Percentiles rank a stretch among this genome's conserved stretches.
Conservation (phyloP, 2,329 filamentous ascomycete genomes). For the Juglanconis juglandina region DNA sequence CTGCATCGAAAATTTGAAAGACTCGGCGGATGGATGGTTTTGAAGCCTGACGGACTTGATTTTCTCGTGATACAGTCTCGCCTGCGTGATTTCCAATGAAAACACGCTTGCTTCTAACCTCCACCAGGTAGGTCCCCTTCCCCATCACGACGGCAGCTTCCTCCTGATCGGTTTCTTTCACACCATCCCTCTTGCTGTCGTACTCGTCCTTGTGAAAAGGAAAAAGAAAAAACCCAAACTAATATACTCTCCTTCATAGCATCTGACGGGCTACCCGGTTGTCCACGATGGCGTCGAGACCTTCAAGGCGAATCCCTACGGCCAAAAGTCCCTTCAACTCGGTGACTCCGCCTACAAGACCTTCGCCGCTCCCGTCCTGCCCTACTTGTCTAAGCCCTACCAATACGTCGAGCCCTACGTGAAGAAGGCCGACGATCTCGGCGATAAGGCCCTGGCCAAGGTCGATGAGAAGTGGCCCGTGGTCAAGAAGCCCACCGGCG, state of each 20-base stretch:
- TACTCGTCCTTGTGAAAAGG: too few relatives aligned
- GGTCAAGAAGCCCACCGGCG: slow-evolving; percentile 71
- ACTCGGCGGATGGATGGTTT: too few relatives aligned
- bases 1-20: too few relatives aligned
- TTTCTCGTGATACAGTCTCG: too few relatives aligned
- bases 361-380: slow-evolving; percentile 73
- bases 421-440: slow-evolving; percentile 73
- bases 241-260: slow-evolving; percentile 54
- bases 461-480: slow-evolving; percentile 69
- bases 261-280: slow-evolving; percentile 79
- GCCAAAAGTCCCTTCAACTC: slow-evolving; percentile 75
- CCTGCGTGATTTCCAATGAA: too few relatives aligned
- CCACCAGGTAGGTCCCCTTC: too few relatives aligned
- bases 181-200: too few relatives aligned
- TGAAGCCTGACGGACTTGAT: too few relatives aligned
- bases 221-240: too few relatives aligned
- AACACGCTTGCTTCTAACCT: too few relatives aligned
- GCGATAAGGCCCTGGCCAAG: slow-evolving; percentile 65
- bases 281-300: slow-evolving; percentile 73
- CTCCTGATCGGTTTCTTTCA: too few relatives aligned
- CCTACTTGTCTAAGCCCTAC: slow-evolving; percentile 76
- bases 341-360: slow-evolving; percentile 71
- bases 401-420: slow-evolving; percentile 82
- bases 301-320: slow-evolving; percentile 79
- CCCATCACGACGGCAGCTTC: too few relatives aligned